Base-by-base conservation (phyloP, 2,329 filamentous ascomycete genomes). In the Xylariomycetidae sp. region DNA sequence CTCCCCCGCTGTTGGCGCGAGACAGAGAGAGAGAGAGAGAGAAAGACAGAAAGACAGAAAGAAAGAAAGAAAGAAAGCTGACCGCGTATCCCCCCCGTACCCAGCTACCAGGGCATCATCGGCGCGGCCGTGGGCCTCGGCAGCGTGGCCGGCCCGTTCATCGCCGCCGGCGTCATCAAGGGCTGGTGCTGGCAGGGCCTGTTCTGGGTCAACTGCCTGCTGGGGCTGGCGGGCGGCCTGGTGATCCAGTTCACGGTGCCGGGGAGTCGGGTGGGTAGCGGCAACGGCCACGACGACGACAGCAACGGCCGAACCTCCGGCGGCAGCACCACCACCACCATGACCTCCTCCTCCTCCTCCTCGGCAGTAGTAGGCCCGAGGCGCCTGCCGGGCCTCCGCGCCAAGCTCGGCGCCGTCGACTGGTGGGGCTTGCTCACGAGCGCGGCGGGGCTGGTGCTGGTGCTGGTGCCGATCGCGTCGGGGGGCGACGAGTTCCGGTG, bases 111-210 rank as follows among this genome's bases (percentile, higher is more conserved):
- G 40, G 67, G 66, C 4, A 64, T 70, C 6, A 39, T 70, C 10
- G 64, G 65, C 18, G 57, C 59, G 4, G 58, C 59, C 22, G 52
- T 69, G 3, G 67, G 64, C 0, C 29, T 65, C 5, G 67, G 66
- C 4, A 70, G 69, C 44, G 56, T 63, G 12, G 54, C 63, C 13
- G 67, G 66, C 3, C 67, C 67, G 0, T 63, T 71, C 31, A 48
- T 72, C 22, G 65, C 62, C 3, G 62, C 64, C 5, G 66, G 56
- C 1, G 68, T 70, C 10, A 13, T 10, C 13, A 5, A 6, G 14
- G 13, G 8, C 10, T 13, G 26, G 10, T 14, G n/a, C 14, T 17
- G 14, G 22, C 10, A 20, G 10, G 30, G 12, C 9, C 17, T 9
- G 13, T 19, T 18, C 16, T 33, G 31, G 31, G 6, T 33, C 24